Conservation (phyloP, 2,329 filamentous ascomycete species). For the Aspergillus caelatus region DNA sequence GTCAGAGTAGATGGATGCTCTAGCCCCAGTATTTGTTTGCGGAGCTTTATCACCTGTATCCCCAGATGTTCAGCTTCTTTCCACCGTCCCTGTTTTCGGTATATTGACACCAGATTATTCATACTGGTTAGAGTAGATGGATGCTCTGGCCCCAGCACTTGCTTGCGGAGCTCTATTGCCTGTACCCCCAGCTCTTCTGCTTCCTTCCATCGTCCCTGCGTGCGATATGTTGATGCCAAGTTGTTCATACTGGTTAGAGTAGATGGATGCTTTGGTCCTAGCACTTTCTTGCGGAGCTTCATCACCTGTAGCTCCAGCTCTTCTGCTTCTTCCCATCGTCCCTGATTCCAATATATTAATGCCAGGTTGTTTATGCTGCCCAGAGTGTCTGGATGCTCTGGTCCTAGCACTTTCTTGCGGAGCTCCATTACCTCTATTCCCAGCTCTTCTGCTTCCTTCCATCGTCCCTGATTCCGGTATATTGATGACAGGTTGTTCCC, state of each 20-base stretch:
- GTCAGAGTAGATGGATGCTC: constrained; percentile 12
- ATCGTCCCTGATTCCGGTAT: not conserved
- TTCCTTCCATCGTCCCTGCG: not conserved
- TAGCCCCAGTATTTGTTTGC: constrained; percentile 18
- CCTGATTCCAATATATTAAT: not conserved
- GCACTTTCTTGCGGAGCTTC: not conserved
- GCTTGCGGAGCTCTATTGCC: not conserved
- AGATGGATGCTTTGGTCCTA: not conserved
- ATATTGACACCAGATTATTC: not conserved
- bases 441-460: constrained; percentile 7
- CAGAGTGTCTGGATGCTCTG: constrained; percentile 11
- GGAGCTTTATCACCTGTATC: constrained; percentile 20
- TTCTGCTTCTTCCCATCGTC: constrained; percentile 8
- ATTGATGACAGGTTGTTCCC: not conserved
- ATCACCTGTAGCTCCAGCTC: constrained; percentile 4
- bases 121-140: constrained; percentile 8
- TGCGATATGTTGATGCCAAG: not conserved
- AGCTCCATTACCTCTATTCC: not conserved
- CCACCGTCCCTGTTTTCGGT: not conserved
- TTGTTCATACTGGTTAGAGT: not conserved
- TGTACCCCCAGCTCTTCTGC: not conserved
- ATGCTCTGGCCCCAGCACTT: not conserved
- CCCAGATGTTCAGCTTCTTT: constrained; percentile 10
- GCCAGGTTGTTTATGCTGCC: not conserved
- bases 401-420: constrained; percentile 10